Conservation (phyloP, 176 grass and related monocot genomes). For the Bolboschoenus planiculmis region DNA sequence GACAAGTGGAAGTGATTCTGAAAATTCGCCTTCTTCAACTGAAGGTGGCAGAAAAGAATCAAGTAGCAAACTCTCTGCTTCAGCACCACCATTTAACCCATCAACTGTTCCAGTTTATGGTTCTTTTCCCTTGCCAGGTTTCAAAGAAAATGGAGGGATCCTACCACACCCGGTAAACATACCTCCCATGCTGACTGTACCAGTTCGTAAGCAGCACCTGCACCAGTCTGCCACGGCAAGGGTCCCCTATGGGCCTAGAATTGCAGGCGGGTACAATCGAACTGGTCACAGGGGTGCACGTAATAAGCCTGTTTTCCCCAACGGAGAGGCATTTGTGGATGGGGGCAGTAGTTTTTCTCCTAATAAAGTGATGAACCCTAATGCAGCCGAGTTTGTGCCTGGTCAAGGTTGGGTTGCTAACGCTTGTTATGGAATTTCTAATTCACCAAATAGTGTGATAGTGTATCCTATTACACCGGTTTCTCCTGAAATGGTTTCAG, state of each 20-base stretch:
- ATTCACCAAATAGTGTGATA: constrained; percentile 44
- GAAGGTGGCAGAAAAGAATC: constrained; percentile 46
- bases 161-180: constrained; percentile 76
- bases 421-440: constrained; percentile 38
- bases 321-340: constrained; percentile 54
- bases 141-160: constrained; percentile 88
- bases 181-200: constrained; percentile 68
- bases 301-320: constrained; percentile 60
- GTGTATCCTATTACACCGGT: constrained; percentile 37
- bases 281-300: constrained; percentile 65
- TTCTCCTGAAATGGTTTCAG: constrained; percentile 49
- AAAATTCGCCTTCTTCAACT: constrained; percentile 55
- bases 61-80: constrained; percentile 81
- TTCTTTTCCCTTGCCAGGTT: constrained; percentile 73
- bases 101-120: constrained; percentile 74
- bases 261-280: constrained; percentile 84
- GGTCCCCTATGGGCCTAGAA: constrained; percentile 89
- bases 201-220: constrained; percentile 71
- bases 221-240: constrained; percentile 95
- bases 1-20: constrained; percentile 61
- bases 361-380: constrained; percentile 86
- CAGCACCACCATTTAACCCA: constrained; percentile 88
- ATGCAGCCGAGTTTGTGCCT: constrained; percentile 80
- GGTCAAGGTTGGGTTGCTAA: constrained; percentile 57
- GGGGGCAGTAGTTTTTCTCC: constrained; percentile 32